Evolutionary conservation across 805 yeast genomes (phyloP).

Genomic region (Yarrowia yakushimensis): DNA sequence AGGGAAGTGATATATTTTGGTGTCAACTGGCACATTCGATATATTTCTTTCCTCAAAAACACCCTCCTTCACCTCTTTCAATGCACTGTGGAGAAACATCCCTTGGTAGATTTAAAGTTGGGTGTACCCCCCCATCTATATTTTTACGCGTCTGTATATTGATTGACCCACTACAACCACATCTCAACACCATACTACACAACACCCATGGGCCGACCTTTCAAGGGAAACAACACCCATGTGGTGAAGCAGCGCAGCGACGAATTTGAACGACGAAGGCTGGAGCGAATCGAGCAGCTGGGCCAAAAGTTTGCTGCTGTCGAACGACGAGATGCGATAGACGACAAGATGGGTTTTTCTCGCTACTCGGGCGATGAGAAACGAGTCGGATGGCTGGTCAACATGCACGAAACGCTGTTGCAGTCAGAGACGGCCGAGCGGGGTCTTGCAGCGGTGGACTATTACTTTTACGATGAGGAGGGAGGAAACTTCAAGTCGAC

Average conservation of each 20-base stretch:
- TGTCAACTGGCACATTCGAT: neutral
- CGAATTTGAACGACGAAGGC: conserved; percentile 29
- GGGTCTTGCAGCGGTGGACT: conserved; percentile 90
- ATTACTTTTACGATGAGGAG: conserved; percentile 90
- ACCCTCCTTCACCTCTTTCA: neutral
- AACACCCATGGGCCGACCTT: conserved; percentile 17
- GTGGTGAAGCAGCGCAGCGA: conserved; percentile 19
- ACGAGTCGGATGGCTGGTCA: conserved; percentile 83
- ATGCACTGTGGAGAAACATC: neutral
- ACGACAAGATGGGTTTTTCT: conserved; percentile 83
- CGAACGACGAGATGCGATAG: conserved; percentile 53
- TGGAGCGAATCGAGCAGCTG: neutral
- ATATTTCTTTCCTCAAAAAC: neutral
- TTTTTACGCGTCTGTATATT: neutral
- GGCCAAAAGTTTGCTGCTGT: conserved; percentile 22
- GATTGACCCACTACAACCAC: neutral
- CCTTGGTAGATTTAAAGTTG: neutral
- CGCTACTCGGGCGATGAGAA: conserved; percentile 64
- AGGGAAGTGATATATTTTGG: neutral
- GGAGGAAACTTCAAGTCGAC: conserved; percentile 94
- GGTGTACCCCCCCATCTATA: neutral
- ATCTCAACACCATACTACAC: neutral
- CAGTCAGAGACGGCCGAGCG: conserved; percentile 54
- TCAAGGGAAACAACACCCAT: conserved; percentile 20
- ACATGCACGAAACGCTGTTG: conserved; percentile 66